Percentiles rank a stretch among this genome's conserved stretches.
Evolutionary conservation across 129 eudicot genomes (phyloP).

Genomic region (Tagetes patula): DNA sequence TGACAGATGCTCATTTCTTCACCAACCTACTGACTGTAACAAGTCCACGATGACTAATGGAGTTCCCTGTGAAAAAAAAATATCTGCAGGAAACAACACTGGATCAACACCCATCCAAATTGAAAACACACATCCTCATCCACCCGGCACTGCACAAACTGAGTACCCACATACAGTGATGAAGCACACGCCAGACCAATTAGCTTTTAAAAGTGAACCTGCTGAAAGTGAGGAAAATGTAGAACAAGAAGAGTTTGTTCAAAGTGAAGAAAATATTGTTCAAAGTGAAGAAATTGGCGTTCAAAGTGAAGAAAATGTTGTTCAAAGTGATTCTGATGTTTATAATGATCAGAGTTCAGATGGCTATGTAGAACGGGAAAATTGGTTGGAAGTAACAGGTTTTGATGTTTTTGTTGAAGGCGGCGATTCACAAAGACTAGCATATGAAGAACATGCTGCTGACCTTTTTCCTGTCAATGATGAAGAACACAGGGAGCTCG

Average conservation of each 20-base stretch:
- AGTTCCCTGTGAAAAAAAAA: slow-evolving; percentile 32
- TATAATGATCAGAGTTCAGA: slow-evolving; percentile 44
- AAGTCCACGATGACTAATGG: slow-evolving; percentile 21
- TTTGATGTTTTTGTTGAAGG: slow-evolving; percentile 63
- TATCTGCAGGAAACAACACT: slow-evolving; percentile 24
- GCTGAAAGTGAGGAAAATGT: slow-evolving; percentile 17
- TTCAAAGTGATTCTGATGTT: slow-evolving; percentile 25
- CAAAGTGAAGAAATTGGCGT: slow-evolving; percentile 32
- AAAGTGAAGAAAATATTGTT: slow-evolving; percentile 13
- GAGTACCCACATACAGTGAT: slow-evolving; percentile 18
- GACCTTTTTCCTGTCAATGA: slow-evolving; percentile 30
- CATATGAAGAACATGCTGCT: slow-evolving; percentile 35
- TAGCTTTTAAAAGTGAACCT: slow-evolving; percentile 28
- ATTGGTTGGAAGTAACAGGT: slow-evolving; percentile 51
- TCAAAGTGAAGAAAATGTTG: slow-evolving; percentile 25
- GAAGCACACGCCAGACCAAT: slow-evolving; percentile 15
- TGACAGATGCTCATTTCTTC: slow-evolving; percentile 57
- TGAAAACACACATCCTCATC: slow-evolving; percentile 23
- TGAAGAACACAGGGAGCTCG: slow-evolving; percentile 31
- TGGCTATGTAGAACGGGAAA: slow-evolving; percentile 39
- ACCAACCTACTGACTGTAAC: slow-evolving; percentile 35
- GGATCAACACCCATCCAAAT: slow-evolving; percentile 28
- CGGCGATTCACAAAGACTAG: slow-evolving; percentile 31
- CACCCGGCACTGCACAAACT: slow-evolving; percentile 20
- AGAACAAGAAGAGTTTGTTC: slow-evolving; percentile 16